A percentile compares a stretch with the other conserved stretches of the same genome.
phyloP scores from a whole-genome alignment of 805 yeast genomes.

The Pichia kluyveri region DNA sequence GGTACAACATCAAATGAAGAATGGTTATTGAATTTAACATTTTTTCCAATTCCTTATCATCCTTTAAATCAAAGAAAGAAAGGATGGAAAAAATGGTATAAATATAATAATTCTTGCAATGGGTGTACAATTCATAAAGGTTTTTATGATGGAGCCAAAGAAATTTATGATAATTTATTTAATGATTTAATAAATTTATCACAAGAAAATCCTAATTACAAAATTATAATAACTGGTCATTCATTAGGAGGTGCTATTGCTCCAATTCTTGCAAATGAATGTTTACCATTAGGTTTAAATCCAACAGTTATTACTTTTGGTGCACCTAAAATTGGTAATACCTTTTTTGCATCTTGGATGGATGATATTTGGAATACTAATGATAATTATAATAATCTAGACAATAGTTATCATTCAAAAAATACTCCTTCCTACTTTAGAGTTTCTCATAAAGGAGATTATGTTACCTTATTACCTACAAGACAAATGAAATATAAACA shows the following conservation, averaged over 20 bases:
- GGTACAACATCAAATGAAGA: slow-evolving; percentile 58
- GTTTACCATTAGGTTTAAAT: slow-evolving; percentile 41
- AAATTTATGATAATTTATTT: slow-evolving; percentile 31
- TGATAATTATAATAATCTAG: background rate
- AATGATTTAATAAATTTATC: slow-evolving; percentile 27
- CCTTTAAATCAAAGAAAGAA: slow-evolving; percentile 12
- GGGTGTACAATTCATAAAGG: slow-evolving; percentile 60
- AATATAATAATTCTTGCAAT: slow-evolving; percentile 29
- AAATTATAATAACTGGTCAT: slow-evolving; percentile 56
- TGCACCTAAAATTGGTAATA: slow-evolving; percentile 57
- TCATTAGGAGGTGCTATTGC: slow-evolving; percentile 65
- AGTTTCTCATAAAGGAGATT: slow-evolving; percentile 48
- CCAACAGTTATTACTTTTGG: slow-evolving; percentile 55
- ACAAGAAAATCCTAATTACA: slow-evolving; percentile 36
- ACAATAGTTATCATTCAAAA: slow-evolving; percentile 2
- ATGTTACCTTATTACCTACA: slow-evolving; percentile 55
- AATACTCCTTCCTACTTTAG: slow-evolving; percentile 36
- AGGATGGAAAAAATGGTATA: slow-evolving; percentile 8
- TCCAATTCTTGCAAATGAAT: slow-evolving; percentile 52
- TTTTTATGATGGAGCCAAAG: slow-evolving; percentile 38
- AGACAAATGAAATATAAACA: slow-evolving; percentile 30
- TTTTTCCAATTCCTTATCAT: slow-evolving; percentile 36
- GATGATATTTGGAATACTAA: slow-evolving; percentile 38
- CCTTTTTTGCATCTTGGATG: slow-evolving; percentile 39
- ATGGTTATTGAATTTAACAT: slow-evolving; percentile 51